phyloP scores from a whole-genome alignment of 2,329 filamentous ascomycete genomes.

The Aspergillus carbonarius region DNA sequence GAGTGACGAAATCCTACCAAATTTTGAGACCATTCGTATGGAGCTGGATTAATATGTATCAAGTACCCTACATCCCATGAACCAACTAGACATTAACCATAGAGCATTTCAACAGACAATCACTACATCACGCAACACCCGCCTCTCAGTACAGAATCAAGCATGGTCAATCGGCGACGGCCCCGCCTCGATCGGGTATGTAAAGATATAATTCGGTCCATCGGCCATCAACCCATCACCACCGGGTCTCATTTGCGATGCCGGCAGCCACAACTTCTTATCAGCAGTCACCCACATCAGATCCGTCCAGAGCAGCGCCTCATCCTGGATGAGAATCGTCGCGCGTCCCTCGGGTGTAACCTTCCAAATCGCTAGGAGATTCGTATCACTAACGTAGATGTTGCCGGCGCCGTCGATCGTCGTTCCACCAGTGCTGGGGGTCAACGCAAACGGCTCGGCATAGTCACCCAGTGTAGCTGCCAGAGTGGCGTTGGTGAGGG shows the following conservation, averaged over 20 bases:
- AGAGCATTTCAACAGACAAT: background rate
- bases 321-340: constrained; percentile 6
- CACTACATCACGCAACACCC: no score
- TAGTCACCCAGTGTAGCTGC: constrained; percentile 18
- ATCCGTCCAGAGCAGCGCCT: constrained; percentile 5
- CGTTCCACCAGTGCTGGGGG: constrained; percentile 39
- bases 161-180: constrained; percentile 4
- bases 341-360: constrained; percentile 5
- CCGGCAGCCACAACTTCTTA: constrained; percentile 10
- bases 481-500: constrained; percentile 22
- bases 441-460: constrained; percentile 29
- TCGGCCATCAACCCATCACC: constrained; percentile 4
- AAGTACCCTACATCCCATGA: no score
- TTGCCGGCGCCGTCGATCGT: constrained; percentile 41
- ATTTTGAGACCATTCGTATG: no score
- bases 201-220: constrained; percentile 7
- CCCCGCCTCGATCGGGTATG: constrained; percentile 1
- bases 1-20: no score
- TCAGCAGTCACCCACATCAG: constrained; percentile 6
- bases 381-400: constrained; percentile 38
- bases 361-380: constrained; percentile 18
- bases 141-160: background rate
- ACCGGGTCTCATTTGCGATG: constrained; percentile 5
- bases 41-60: no score
- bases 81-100: background rate